Evolutionary conservation across 257 asterid species (phyloP).

Genomic region (Nicotiana noctiflora): DNA sequence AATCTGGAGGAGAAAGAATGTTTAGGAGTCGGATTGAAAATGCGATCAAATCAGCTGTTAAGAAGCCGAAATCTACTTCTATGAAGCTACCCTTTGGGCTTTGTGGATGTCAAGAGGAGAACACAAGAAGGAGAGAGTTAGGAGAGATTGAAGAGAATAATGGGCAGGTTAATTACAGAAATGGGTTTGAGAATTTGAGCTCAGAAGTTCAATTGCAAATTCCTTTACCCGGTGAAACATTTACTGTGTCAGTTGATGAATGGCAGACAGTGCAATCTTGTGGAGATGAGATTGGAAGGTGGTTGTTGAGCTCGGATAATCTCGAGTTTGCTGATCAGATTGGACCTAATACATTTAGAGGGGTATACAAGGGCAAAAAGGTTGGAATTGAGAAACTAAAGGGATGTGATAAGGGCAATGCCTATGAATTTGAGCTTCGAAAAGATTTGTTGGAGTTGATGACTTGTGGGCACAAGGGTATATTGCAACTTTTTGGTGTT

Average conservation of each 20-base stretch:
- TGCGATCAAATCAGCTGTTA: slow-evolving; percentile 61
- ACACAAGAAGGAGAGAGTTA: slow-evolving; percentile 51
- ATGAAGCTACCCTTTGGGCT: slow-evolving; percentile 81
- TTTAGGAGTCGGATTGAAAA: slow-evolving; percentile 67
- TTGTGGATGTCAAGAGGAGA: slow-evolving; percentile 91
- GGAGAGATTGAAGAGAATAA: slow-evolving; percentile 65
- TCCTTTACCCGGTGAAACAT: slow-evolving; percentile 56
- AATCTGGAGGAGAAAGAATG: slow-evolving; percentile 66
- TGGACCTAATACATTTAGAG: slow-evolving; percentile 70
- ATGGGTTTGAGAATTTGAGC: slow-evolving; percentile 48
- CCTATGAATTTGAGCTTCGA: slow-evolving; percentile 76
- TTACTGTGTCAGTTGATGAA: slow-evolving; percentile 75
- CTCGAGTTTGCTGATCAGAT: slow-evolving; percentile 70
- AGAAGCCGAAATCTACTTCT: slow-evolving; percentile 62
- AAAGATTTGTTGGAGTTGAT: slow-evolving; percentile 75
- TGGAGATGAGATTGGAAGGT: slow-evolving; percentile 53
- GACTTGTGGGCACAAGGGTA: slow-evolving; percentile 86
- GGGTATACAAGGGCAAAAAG: slow-evolving; percentile 63
- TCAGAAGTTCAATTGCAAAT: slow-evolving; percentile 38
- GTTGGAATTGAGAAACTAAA: slow-evolving; percentile 81
- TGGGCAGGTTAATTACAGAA: slow-evolving; percentile 51
- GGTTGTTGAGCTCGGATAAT: slow-evolving; percentile 58
- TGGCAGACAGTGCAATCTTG: slow-evolving; percentile 92
- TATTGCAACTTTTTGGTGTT: slow-evolving; percentile 71
- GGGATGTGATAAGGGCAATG: slow-evolving; percentile 93